Percentiles rank a stretch among this genome's conserved stretches.
Evolutionary conservation across 2,329 filamentous ascomycete genomes (phyloP).

Genomic region (Aspergillus fijiensis): DNA sequence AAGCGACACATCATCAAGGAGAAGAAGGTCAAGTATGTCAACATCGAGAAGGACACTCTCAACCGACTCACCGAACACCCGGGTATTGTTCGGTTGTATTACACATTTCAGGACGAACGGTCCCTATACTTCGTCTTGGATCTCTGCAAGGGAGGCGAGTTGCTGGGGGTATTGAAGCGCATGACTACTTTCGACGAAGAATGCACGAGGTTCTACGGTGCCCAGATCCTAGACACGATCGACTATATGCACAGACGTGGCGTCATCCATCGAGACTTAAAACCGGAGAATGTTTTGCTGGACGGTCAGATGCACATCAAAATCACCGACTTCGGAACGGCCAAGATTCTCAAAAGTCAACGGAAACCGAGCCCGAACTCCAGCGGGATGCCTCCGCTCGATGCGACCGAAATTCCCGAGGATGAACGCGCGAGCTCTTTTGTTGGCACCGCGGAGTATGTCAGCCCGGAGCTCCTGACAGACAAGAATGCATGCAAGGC

Average conservation of each 20-base stretch:
- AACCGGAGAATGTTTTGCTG: conserved; percentile 93
- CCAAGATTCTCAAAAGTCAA: conserved; percentile 74
- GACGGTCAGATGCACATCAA: conserved; percentile 98
- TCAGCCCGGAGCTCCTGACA: conserved; percentile 93
- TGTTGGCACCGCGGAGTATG: conserved; percentile 96
- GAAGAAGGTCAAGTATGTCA: conserved; percentile 99
- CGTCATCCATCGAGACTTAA: conserved; percentile 93
- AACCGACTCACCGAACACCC: conserved; percentile 96
- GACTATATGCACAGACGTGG: conserved; percentile 97
- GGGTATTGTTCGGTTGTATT: conserved; percentile 93
- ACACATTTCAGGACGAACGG: conserved; percentile 96
- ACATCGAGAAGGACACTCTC: conserved; percentile 97
- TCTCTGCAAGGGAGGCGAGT: conserved; percentile 85
- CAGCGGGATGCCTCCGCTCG: conserved; percentile 47
- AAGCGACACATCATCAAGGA: conserved; percentile 99
- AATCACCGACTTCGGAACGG: conserved; percentile 97
- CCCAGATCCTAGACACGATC: conserved; percentile 93
- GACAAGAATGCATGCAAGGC: conserved; percentile 97
- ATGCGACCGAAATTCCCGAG: conserved; percentile 58
- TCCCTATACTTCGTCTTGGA: conserved; percentile 97
- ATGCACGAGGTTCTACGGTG: conserved; percentile 89
- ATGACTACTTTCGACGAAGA: conserved; percentile 93
- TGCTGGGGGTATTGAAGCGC: conserved; percentile 89
- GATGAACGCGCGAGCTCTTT: conserved; percentile 85
- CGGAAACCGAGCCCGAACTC: conserved; percentile 47